Conservation (phyloP, 1,284 basidiomycete genomes). For the Papiliotrema nemorosa region DNA sequence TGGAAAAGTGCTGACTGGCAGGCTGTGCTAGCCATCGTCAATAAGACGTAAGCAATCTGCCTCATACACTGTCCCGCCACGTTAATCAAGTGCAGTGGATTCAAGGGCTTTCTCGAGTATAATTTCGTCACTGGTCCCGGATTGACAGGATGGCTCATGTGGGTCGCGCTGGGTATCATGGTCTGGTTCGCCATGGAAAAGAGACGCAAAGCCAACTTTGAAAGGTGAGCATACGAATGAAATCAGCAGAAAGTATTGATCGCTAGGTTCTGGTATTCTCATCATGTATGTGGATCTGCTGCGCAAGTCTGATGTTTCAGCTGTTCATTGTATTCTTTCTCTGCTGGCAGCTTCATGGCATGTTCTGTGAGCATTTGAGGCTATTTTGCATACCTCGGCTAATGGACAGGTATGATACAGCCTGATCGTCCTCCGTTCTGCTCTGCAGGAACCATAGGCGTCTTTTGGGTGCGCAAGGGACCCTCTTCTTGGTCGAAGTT, state of each 20-base stretch:
- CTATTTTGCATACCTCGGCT: not conserved
- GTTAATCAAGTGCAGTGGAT: conserved; percentile 48
- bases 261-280: conserved; percentile 73
- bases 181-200: conserved; percentile 79
- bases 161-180: conserved; percentile 64
- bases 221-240: conserved; percentile 48
- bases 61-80: too few relatives aligned
- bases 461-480: conserved; percentile 66
- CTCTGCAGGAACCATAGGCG: conserved; percentile 75
- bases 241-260: not conserved
- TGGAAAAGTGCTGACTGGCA: conserved; percentile 46
- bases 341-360: conserved; percentile 85
- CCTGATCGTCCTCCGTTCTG: conserved; percentile 83
- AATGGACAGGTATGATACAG: conserved; percentile 48
- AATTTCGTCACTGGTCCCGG: conserved; percentile 86
- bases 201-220: conserved; percentile 66
- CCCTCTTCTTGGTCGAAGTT: not conserved
- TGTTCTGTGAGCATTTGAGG: conserved; percentile 64
- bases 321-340: conserved; percentile 86
- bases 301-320: conserved; percentile 22
- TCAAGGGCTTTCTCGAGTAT: conserved; percentile 65
- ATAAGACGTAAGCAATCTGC: conserved; percentile 35
- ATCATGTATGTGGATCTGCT: conserved; percentile 54
- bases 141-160: conserved; percentile 90
- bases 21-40: conserved; percentile 61